Evolutionary conservation across 2,329 filamentous ascomycete species (phyloP), one percentile per base, ranked within the genome.

Genomic region (Alternaria brassicicola): DNA sequence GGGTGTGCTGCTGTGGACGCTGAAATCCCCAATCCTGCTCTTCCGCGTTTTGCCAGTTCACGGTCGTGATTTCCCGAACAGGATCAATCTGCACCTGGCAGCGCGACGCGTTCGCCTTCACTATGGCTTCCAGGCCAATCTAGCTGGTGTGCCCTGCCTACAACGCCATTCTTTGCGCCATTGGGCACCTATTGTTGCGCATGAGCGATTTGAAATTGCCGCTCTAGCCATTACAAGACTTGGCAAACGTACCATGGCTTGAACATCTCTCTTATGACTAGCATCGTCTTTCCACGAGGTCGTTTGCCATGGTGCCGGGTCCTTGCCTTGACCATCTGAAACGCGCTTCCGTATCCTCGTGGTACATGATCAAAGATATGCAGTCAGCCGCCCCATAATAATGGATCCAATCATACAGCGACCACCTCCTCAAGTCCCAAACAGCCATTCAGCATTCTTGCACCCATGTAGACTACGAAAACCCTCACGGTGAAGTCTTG

Each of bases 51-150:
- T 59, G 52, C 46, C 61, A 58, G 56, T 61, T 50, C 63, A 30
- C 69, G 70, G 72, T 53, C 57, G 71, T 75, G 70, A 62, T 61
- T 65, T 56, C 69, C 68, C 41, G 57, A 73, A 65, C 13, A 31
- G 68, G 66, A 55, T 59, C 47, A 39, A 52, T 46, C 60, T 66
- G 62, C 64, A 59, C 57, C 49, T 55, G 59, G 59, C 62, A 59
- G 59, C 48, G 51, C 49, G 35, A 54, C 19, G 56, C 62, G 48
- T 57, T 54, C 42, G 55, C 54, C 53, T 56, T 52, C 42, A 35
- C 31, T 39, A 58, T 42, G 53, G 59, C 50, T 49, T 36, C 30
- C n/a, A 33, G 28, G 25, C 33, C 35, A 58, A 49, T 58, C 48
- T 52, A 55, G 56, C 55, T 55, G 42, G 45, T 55, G 36, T 36